Percentiles rank a stretch among this genome's conserved stretches.
These are phyloP conservation scores for Amanita muscaria DNA, from an alignment of 768 basidiomycete genomes.

Conservation along the genomic window DNA sequence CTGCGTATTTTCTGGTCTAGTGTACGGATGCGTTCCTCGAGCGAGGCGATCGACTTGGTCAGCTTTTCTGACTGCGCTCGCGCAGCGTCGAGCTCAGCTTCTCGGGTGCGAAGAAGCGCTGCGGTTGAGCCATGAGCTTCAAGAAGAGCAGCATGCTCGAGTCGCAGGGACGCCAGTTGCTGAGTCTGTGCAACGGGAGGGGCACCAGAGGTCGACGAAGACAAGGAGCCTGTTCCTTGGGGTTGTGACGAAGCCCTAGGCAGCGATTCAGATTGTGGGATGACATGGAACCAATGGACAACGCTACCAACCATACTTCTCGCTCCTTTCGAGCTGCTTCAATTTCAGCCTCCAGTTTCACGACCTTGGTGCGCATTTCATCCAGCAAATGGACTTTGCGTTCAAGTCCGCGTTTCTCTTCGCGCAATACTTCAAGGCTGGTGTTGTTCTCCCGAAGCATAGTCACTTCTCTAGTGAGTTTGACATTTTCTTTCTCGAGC, in stretches of 20 bases:
- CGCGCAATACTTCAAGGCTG: slow-evolving; percentile 60
- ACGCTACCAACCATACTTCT: slow-evolving; percentile 40
- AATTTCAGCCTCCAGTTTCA: slow-evolving; percentile 54
- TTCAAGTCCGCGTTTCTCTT: slow-evolving; percentile 65
- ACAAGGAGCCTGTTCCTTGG: neutral
- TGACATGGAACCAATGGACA: neutral
- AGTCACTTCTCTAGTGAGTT: slow-evolving; percentile 43
- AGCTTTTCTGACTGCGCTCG: slow-evolving; percentile 30
- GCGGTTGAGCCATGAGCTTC: slow-evolving; percentile 56
- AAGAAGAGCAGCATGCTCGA: slow-evolving; percentile 52
- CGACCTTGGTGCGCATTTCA: slow-evolving; percentile 45
- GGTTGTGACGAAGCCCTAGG: slow-evolving; percentile 7
- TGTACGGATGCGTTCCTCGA: slow-evolving; percentile 29
- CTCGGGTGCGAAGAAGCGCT: slow-evolving; percentile 45
- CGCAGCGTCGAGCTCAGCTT: slow-evolving; percentile 38
- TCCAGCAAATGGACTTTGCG: slow-evolving; percentile 41
- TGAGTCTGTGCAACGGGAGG: slow-evolving; percentile 41
- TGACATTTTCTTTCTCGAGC: slow-evolving; percentile 52
- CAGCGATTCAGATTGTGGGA: neutral
- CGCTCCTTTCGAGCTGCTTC: slow-evolving; percentile 50
- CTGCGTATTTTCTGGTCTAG: slow-evolving; percentile 30
- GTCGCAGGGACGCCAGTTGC: slow-evolving; percentile 48
- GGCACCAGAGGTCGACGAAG: neutral
- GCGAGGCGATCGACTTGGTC: slow-evolving; percentile 20
- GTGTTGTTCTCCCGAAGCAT: slow-evolving; percentile 45